Base-by-base conservation (phyloP, 441 rosid species). In the Biscutella laevigata region DNA sequence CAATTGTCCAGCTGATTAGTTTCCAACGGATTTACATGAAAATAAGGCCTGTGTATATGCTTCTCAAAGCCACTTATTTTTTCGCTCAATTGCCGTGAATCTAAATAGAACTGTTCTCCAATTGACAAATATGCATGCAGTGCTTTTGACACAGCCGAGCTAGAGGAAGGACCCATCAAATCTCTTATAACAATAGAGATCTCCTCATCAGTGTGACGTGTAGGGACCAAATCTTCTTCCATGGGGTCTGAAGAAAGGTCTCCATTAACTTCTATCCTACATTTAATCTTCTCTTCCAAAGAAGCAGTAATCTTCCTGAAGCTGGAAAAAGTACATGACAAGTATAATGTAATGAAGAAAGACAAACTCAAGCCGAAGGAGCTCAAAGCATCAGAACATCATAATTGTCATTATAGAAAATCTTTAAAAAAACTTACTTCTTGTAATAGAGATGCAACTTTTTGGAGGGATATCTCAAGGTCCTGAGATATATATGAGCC, bases 21-120 rank as follows among this genome's bases (percentile, higher is more conserved):
- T 54, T 83, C 88, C 19, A 91, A 77, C 24, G 85, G 82, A 56
- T 77, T 75, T 53, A 74, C 77, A 70, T 87, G 96, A 66, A 91
- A 87, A 72, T 83, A 91, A 35, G 87, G 64, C 74, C 98, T 80
- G 52, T 34, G 72, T 59, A 87, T 85, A 17, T 32, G 43, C 50
- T 44, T 58, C 77, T 91, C 98, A 71, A 81, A 87, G 73, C 64
- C 26, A 53, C 27, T 53, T 63, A 85, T 79, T 66, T 80, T 78
- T 53, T 66, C 78, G 52, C 62, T 71, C 61, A 87, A 65, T 41
- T 59, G 57, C 61, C 55, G 72, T 25, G 95, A 70, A 53, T 80
- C 70, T 59, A 53, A 62, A 71, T 77, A 80, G 47, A 73, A 61
- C 24, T 53, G 66, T 69, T 80, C 89, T 72, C 94, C 96, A 37